Conservation (phyloP, 371 early-diverging fungal genomes). For the Rhizopus sp. region DNA sequence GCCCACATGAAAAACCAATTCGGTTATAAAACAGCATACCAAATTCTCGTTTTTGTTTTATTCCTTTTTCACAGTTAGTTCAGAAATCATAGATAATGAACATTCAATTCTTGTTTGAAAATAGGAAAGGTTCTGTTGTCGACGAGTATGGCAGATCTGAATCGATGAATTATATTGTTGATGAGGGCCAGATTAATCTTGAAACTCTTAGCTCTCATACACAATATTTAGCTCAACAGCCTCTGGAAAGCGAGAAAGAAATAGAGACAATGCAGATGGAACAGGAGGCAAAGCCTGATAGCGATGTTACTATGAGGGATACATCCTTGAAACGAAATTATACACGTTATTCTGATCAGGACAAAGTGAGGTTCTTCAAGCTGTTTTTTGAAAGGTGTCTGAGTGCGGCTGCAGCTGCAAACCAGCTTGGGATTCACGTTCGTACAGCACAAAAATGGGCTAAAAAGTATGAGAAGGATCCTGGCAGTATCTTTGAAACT, state of each 20-base stretch:
- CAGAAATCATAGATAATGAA: no score
- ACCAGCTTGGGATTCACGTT: no score
- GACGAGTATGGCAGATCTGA: slow-evolving; percentile 10
- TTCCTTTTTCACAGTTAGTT: no score
- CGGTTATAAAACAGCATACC: no score
- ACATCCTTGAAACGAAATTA: slow-evolving; percentile 8
- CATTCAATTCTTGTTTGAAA: slow-evolving; percentile 11
- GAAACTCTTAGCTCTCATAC: no score
- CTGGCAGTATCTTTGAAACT: slow-evolving; percentile 14
- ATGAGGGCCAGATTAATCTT: no score
- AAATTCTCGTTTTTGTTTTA: no score
- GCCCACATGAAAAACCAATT: no score
- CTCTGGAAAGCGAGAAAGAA: background rate
- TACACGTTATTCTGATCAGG: slow-evolving; percentile 12
- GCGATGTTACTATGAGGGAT: slow-evolving; percentile 8
- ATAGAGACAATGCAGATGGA: slow-evolving; percentile 8
- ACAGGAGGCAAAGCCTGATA: slow-evolving; percentile 1
- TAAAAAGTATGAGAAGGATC: slow-evolving; percentile 16
- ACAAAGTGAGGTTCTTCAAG: slow-evolving; percentile 6
- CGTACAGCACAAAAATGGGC: slow-evolving; percentile 2
- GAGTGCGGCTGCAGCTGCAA: no score
- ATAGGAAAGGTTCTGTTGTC: slow-evolving; percentile 14
- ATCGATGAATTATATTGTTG: slow-evolving; percentile 10
- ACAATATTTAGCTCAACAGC: background rate
- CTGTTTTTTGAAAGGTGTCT: no score